Evolutionary conservation across 1,284 basidiomycete species (phyloP).

Genomic region (Ustilago shanxiensis): DNA sequence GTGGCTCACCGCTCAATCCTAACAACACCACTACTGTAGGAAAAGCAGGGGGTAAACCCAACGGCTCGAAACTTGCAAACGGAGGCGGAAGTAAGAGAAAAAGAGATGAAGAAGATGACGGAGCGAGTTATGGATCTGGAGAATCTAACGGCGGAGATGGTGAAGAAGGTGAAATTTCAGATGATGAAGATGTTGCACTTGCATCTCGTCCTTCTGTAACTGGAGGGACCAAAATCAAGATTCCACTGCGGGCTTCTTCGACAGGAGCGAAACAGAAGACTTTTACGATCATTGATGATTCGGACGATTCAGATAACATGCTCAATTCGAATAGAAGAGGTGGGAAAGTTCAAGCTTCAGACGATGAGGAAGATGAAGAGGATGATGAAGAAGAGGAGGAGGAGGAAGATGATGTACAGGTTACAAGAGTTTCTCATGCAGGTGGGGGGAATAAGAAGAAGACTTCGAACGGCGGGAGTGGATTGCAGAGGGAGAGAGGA

Average conservation of each 20-base stretch:
- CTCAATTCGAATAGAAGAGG: slow-evolving; percentile 22
- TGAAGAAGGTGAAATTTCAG: slow-evolving; percentile 53
- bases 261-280: slow-evolving; percentile 18
- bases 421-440: slow-evolving; percentile 13
- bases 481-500: slow-evolving; percentile 43
- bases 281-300: slow-evolving; percentile 25
- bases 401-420: slow-evolving; percentile 31
- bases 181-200: slow-evolving; percentile 38
- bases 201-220: neutral
- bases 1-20: slow-evolving; percentile 51
- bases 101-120: slow-evolving; percentile 35
- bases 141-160: slow-evolving; percentile 23
- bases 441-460: slow-evolving; percentile 13
- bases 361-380: slow-evolving; percentile 33
- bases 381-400: slow-evolving; percentile 29
- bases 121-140: slow-evolving; percentile 8
- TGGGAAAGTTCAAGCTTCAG: slow-evolving; percentile 15
- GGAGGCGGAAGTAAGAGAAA: slow-evolving; percentile 21
- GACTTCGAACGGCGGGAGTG: neutral
- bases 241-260: slow-evolving; percentile 13
- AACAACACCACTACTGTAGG: slow-evolving; percentile 18
- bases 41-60: neutral
- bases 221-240: slow-evolving; percentile 26
- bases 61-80: neutral
- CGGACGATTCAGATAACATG: too few relatives aligned